Evolutionary conservation across 208 protist genomes (phyloP), one percentile per base, ranked within the genome.

Genomic region (Leishmania lainsoni): DNA sequence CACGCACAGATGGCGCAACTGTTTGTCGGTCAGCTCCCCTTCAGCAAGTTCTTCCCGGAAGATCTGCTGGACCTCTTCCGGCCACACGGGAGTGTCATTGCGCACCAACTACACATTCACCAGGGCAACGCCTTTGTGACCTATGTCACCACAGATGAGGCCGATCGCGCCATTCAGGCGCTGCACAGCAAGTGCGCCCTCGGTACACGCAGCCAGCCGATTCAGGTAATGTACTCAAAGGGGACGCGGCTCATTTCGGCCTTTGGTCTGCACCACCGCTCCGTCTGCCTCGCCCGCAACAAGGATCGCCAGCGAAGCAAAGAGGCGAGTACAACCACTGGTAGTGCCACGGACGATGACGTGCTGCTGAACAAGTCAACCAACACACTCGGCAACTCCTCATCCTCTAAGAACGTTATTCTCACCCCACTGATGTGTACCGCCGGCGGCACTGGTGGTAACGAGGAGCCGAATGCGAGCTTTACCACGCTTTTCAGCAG

Each of bases 141-240:
- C 14, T 96, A 91, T 73, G 86, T 63, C 39, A 89, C 83, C 32
- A 93, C 89, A 1, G 84, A 87, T 49, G 93, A 93, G 78, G 93
- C 93, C 0, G 93, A 96, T 72, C 85, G 80, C 48, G 93, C 91
- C 29, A 96, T 96, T 49, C 81, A 86, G 49, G 83, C 88, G 0
- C 84, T 95, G 63, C 93, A 96, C 66, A 78, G 86, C 39, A 81
- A 82, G 42, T 93, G 91, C 71, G 85, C 84, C 71, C 90, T 96
- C 83, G 90, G 88, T 39, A 80, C 76, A 14, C 85, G 90, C 26
- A 90, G 90, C 52, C 87, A 89, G 72, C 89, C 90, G 22, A 89
- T 94, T 29, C 92, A 96, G 80, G 91, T 96, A 59, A 90, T 88
- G 48, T 96, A 96, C 86, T 93, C 89, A 70, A 87, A 83, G 48